Evolutionary conservation across 306 rosid genomes (phyloP).

Genomic region (Datisca glomerata): DNA sequence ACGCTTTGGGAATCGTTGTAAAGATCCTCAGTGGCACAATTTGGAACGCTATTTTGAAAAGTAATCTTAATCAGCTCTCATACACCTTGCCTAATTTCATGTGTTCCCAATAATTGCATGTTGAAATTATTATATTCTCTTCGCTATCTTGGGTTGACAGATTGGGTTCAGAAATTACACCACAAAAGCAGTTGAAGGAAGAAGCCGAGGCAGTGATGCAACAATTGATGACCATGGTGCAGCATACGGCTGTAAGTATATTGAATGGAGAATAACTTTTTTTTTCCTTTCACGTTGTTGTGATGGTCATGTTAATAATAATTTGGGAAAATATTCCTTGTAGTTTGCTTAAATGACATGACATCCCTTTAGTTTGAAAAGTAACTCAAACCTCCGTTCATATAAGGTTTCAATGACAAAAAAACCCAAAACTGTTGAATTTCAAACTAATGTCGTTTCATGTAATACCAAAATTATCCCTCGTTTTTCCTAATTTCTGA

Average conservation of each 20-base stretch:
- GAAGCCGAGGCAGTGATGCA: conserved; percentile 82
- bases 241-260: conserved; percentile 81
- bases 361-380: too few relatives aligned
- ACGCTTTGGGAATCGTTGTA: conserved; percentile 97
- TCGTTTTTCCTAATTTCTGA: too few relatives aligned
- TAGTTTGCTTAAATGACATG: too few relatives aligned
- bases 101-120: conserved; percentile 9
- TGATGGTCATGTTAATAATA: too few relatives aligned
- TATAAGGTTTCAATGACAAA: too few relatives aligned
- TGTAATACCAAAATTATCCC: too few relatives aligned
- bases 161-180: conserved; percentile 71
- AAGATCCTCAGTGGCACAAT: conserved; percentile 99
- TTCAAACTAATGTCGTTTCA: too few relatives aligned
- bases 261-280: too few relatives aligned
- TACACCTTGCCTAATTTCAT: conserved; percentile 12
- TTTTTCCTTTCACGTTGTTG: background rate
- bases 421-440: too few relatives aligned
- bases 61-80: conserved; percentile 31
- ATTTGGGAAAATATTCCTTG: too few relatives aligned
- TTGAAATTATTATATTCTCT: conserved; percentile 13
- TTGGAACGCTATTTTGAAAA: conserved; percentile 88
- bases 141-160: conserved; percentile 30
- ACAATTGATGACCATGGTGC: conserved; percentile 74
- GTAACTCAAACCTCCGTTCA: too few relatives aligned
- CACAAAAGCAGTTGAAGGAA: conserved; percentile 70